Conservation (phyloP, 257 asterid genomes). For the Osmanthus fragrans region DNA sequence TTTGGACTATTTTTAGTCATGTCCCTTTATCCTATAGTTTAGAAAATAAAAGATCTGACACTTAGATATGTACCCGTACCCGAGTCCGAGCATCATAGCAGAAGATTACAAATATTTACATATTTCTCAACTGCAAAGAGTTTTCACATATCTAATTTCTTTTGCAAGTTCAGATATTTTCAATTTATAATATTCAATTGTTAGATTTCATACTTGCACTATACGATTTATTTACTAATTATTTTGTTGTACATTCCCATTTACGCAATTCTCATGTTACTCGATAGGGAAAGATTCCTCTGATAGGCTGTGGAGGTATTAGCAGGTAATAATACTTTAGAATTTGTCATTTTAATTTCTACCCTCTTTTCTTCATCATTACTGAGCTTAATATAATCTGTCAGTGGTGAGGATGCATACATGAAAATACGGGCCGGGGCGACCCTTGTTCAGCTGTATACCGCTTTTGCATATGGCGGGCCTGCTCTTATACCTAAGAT, state of each 20-base stretch:
- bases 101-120: neutral
- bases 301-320: conserved; percentile 91
- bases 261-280: conserved; percentile 13
- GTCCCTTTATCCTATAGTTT: too few species aligned
- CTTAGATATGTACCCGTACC: too few species aligned
- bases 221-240: neutral
- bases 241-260: neutral
- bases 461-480: conserved; percentile 95
- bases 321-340: conserved; percentile 61
- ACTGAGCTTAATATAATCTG: conserved; percentile 1
- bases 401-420: conserved; percentile 96
- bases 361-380: conserved; percentile 14
- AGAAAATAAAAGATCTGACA: too few species aligned
- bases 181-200: neutral
- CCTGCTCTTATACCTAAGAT: conserved; percentile 93
- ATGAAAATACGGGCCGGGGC: conserved; percentile 95
- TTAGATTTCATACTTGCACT: neutral
- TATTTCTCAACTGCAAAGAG: neutral
- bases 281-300: conserved; percentile 75
- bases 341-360: conserved; percentile 5
- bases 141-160: neutral
- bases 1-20: too few species aligned
- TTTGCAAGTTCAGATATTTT: neutral
- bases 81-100: too few species aligned
- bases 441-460: conserved; percentile 89